Percentiles rank a stretch among this genome's conserved stretches.
phyloP scores from a whole-genome alignment of 306 rosid genomes.

The Lablab purpureus region DNA sequence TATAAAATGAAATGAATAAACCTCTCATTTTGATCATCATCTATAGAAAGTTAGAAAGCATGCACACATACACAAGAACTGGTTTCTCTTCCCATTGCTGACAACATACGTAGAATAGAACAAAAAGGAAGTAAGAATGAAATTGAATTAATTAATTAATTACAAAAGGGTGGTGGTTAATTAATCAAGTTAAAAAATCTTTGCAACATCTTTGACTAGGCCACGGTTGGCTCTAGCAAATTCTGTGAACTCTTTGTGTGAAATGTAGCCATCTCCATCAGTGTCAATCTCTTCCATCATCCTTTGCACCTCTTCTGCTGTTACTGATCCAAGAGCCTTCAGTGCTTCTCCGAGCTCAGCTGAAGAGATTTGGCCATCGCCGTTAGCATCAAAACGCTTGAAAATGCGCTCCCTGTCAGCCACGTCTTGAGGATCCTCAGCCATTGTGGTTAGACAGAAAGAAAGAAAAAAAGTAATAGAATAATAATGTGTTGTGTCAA shows the following conservation, averaged over 20 bases:
- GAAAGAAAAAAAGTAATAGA: neutral
- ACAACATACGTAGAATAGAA: slow-evolving; percentile 7
- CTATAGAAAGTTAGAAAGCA: slow-evolving; percentile 17
- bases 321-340: slow-evolving; percentile 67
- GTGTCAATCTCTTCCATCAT: slow-evolving; percentile 87
- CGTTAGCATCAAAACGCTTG: slow-evolving; percentile 70
- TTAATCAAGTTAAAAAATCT: slow-evolving; percentile 54
- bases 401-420: slow-evolving; percentile 71
- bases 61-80: neutral
- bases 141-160: neutral
- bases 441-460: slow-evolving; percentile 23
- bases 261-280: slow-evolving; percentile 78
- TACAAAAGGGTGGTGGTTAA: neutral
- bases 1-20: slow-evolving; percentile 39
- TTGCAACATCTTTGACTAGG: slow-evolving; percentile 72
- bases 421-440: slow-evolving; percentile 52
- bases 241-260: slow-evolving; percentile 60
- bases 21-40: slow-evolving; percentile 28
- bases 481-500: slow-evolving; percentile 9
- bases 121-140: neutral
- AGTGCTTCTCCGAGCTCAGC: slow-evolving; percentile 76
- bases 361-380: slow-evolving; percentile 76
- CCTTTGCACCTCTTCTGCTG: slow-evolving; percentile 58
- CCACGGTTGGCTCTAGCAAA: slow-evolving; percentile 75
- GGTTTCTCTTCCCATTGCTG: slow-evolving; percentile 18